Evolutionary conservation across 768 basidiomycete species (phyloP), one percentile per base, ranked within the genome.

Genomic region (Glaciozyma martinii): DNA sequence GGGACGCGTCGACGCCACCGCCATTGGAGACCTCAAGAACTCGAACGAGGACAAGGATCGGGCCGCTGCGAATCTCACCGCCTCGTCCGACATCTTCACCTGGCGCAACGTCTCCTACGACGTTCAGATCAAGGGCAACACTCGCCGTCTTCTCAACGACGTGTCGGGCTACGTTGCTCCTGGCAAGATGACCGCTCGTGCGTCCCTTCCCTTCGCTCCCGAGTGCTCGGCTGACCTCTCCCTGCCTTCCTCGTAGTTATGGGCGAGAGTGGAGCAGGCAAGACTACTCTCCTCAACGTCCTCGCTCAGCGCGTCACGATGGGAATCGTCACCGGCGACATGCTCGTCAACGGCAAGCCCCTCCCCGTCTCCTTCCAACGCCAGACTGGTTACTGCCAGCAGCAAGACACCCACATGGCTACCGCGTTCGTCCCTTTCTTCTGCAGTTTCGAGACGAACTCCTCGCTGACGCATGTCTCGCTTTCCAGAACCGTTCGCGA

Each of bases 211-310:
- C 21, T 49, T 78, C 75, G 65, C 72, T 73, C 63, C 72, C 76
- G 66, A 76, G 76, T 27, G 78, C 78, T 47, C 70, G 71, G 13
- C 68, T 79, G 5, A 78, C 77, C 9, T 21, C 1, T 7, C 21
- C 9, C 46, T 47, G 10, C 16, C n/a, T 47, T 18, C 7, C 16
- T n/a, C 16, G 78, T 79, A 0, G 73, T 79, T 1, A 79, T 79
- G 78, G 79, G 79, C 56, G 79, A 77, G 23, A 76, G 74, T 12
- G 79, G 79, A 64, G 78, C 79, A n/a, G 79, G 79, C 33, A 78
- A 78, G 66, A 77, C 66, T n/a, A 77, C 76, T 0, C 66, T 76
- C 1, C 68, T 76, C 59, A 67, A 76, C 63, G 72, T 71, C 7
- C 66, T 76, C 42, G 73, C 75, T 27, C 71, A 73, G 44, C 75